Evolutionary conservation across 2,329 filamentous ascomycete genomes (phyloP), one percentile per base, ranked within the genome.

Genomic region (Diaporthe eres): DNA sequence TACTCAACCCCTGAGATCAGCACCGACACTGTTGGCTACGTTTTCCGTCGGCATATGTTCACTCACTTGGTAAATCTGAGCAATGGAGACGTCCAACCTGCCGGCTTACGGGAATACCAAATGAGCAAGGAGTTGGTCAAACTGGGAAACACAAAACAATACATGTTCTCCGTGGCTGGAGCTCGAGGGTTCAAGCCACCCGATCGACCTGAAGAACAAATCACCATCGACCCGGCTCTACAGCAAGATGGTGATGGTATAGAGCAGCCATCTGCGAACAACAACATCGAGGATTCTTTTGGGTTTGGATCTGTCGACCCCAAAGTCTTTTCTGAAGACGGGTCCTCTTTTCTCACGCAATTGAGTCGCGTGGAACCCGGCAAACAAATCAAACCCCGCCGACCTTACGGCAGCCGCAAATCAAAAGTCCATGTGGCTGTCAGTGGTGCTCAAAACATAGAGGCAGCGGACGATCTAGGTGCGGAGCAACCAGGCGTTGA

Each of bases 71-170:
- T 78, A 3, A 81, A 80, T 71, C 76, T 84, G 60, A 79, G 85
- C 77, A 79, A 80, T 49, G 79, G 79, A 6, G 80, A 84, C 47
- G 80, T 80, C n/a, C 86, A 88, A 74, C 86, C 86, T 25, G 63
- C 79, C 19, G 83, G 87, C 68, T 79, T 88, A 53, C 78, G 81
- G 42, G 83, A 85, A 28, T 84, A 87, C 42, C 82, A 85, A 72
- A 81, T 87, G 34, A 80, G 77, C 49, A 84, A 84, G 67, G 80
- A 84, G 60, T 79, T 85, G 6, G 81, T 81, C 12, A 84, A 85
- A 10, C 76, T 82, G 3, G 85, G 85, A 13, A 87, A 85, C 77
- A 85, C 84, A 39, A 84, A 83, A 71, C 84, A 84, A 13, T 87
- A 86, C 76, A 83, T 85, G 61, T 87, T 86, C 74, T 83, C 82